A percentile compares a stretch with the other conserved stretches of the same genome.
Conservation (phyloP, 345 rosid genomes). For the Microcos paniculata region DNA sequence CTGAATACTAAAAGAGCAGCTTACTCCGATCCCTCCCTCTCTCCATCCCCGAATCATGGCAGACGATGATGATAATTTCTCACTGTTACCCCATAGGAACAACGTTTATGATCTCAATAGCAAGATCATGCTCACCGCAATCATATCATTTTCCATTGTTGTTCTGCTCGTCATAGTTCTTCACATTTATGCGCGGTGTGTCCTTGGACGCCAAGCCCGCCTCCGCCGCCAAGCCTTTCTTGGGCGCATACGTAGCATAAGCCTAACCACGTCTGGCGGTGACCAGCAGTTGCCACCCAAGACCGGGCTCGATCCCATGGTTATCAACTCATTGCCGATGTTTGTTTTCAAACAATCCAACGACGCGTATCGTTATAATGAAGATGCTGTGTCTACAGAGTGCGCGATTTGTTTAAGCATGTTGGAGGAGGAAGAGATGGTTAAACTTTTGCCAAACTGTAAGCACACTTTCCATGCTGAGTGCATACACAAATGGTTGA, state of each 20-base stretch:
- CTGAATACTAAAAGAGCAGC: background rate
- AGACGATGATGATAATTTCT: background rate
- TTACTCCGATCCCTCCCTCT: background rate
- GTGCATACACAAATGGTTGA: constrained; percentile 73
- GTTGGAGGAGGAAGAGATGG: constrained; percentile 65
- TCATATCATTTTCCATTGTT: constrained; percentile 41
- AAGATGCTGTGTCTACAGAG: constrained; percentile 25
- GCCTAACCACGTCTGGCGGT: constrained; percentile 21
- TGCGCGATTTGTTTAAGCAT: constrained; percentile 71
- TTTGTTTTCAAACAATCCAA: constrained; percentile 31
- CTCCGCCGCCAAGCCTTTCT: constrained; percentile 25
- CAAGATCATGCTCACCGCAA: constrained; percentile 48
- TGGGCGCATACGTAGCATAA: background rate
- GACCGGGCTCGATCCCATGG: constrained; percentile 47
- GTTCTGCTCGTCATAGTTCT: constrained; percentile 35
- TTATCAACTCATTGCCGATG: constrained; percentile 57
- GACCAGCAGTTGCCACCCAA: no score
- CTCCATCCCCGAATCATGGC: background rate
- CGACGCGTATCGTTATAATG: background rate
- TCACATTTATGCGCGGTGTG: constrained; percentile 43
- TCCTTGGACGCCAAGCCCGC: constrained; percentile 36
- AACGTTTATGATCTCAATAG: constrained; percentile 28
- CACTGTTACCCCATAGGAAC: background rate
- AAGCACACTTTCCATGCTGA: constrained; percentile 67
- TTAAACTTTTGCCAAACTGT: constrained; percentile 64